Evolutionary conservation across 2,329 filamentous ascomycete genomes (phyloP).

Genomic region (Aspergillus proliferans): DNA sequence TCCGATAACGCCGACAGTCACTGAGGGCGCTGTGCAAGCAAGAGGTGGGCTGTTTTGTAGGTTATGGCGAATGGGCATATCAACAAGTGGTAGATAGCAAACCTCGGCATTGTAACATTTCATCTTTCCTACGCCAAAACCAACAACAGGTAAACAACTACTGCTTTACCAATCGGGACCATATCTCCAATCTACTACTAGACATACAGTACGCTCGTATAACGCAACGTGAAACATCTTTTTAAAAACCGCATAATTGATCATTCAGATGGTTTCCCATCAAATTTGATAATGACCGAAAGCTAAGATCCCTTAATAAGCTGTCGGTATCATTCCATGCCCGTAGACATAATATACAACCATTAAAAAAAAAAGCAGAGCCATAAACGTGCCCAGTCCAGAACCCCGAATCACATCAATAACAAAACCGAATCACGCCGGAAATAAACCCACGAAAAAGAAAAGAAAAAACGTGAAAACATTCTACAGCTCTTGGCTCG

Average conservation of each 20-base stretch:
- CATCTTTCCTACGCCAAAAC: no score
- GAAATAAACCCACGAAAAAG: constrained; percentile 53
- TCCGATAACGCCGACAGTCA: constrained; percentile 1
- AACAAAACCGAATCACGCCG: constrained; percentile 67
- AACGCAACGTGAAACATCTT: neutral
- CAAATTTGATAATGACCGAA: neutral
- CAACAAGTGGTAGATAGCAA: no score
- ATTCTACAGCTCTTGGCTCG: constrained; percentile 86
- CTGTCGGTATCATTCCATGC: constrained; percentile 44
- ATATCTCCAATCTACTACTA: no score
- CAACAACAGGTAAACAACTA: no score
- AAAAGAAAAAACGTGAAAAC: constrained; percentile 42
- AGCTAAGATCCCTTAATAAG: constrained; percentile 15
- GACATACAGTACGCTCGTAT: no score
- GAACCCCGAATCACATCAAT: constrained; percentile 68
- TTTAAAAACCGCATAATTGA: neutral
- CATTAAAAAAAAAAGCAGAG: constrained; percentile 50
- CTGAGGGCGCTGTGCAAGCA: constrained; percentile 1
- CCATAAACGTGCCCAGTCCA: constrained; percentile 54
- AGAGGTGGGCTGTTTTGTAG: neutral
- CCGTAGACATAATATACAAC: constrained; percentile 59
- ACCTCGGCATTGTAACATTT: no score
- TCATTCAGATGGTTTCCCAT: neutral
- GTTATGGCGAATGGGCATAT: no score
- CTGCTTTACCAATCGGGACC: no score